Percentiles rank a stretch among this genome's conserved stretches.
Conservation (phyloP, 257 asterid genomes). For the Nicotiana attenuata region DNA sequence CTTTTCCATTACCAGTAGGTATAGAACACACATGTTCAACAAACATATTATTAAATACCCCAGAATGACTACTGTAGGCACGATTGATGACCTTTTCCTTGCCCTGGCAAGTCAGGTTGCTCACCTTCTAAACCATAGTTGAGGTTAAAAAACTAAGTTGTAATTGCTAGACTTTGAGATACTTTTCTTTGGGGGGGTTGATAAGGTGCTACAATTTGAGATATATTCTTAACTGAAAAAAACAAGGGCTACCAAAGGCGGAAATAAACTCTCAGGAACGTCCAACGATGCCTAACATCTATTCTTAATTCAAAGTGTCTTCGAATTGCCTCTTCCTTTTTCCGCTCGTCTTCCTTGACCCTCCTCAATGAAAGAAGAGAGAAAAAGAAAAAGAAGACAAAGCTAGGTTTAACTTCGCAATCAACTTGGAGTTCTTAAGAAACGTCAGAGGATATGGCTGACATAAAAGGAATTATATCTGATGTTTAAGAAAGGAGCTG, state of each 20-base stretch:
- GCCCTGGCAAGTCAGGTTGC: neutral
- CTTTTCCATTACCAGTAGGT: neutral
- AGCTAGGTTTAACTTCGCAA: neutral
- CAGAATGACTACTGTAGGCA: neutral
- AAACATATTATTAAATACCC: neutral
- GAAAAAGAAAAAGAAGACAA: neutral
- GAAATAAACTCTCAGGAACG: no score
- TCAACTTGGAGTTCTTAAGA: neutral
- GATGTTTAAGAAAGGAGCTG: slow-evolving; percentile 1
- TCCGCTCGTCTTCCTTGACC: neutral
- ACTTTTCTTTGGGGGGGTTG: no score
- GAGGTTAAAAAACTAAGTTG: neutral
- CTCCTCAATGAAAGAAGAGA: neutral
- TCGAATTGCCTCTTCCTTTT: neutral
- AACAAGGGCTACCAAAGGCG: neutral
- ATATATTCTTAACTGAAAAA: neutral
- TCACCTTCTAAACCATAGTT: neutral
- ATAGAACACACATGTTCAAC: neutral
- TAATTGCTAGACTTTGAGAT: no score
- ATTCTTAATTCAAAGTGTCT: neutral
- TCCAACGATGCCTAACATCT: neutral
- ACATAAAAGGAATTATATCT: neutral
- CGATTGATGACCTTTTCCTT: neutral
- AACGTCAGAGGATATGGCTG: neutral
- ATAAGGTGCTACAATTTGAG: neutral